Percentiles rank a stretch among this genome's conserved stretches.
Conservation (phyloP, 2,329 filamentous ascomycete genomes). For the Knoxdaviesia capensis region DNA sequence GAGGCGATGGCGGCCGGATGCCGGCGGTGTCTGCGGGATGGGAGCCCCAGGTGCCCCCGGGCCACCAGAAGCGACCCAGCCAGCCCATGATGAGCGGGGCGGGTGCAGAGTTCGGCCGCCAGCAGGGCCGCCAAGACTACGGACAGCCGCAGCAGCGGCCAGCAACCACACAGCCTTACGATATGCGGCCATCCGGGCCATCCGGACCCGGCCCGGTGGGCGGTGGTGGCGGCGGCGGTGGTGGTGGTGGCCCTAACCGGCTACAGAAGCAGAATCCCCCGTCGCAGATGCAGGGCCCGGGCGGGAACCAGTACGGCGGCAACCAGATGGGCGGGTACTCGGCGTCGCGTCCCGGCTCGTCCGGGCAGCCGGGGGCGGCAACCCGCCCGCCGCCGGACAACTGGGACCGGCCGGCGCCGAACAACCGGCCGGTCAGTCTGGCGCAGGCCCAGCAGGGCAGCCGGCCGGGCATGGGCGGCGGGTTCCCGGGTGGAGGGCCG, state of each 20-base stretch:
- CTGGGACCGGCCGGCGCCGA: too few relatives aligned
- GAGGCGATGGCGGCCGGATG: too few relatives aligned
- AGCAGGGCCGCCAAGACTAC: conserved; percentile 7
- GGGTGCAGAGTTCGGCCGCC: conserved; percentile 6
- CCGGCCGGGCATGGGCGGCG: too few relatives aligned
- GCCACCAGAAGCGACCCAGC: conserved; percentile 20
- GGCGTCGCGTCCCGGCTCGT: conserved; percentile 8
- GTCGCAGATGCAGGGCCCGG: conserved; percentile 1
- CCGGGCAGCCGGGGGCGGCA: not conserved
- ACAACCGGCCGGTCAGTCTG: too few relatives aligned
- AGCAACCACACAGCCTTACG: conserved; percentile 10
- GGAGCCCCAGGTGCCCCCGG: conserved; percentile 19
- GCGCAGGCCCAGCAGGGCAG: too few relatives aligned
- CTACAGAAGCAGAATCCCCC: conserved; percentile 3
- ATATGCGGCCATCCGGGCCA: conserved; percentile 8
- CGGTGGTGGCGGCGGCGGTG: too few relatives aligned
- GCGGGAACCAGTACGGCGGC: too few relatives aligned
- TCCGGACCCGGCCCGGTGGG: conserved; percentile 8
- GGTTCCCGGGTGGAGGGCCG: conserved; percentile 8
- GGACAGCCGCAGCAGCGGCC: conserved; percentile 6
- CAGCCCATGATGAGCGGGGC: conserved; percentile 3
- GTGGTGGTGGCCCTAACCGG: not conserved
- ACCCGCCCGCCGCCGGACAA: conserved; percentile 11
- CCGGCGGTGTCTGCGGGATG: conserved; percentile 8
- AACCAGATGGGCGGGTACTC: too few relatives aligned